Evolutionary conservation across 148 eudicot species (phyloP).

Genomic region (Nepenthes mirabilis): DNA sequence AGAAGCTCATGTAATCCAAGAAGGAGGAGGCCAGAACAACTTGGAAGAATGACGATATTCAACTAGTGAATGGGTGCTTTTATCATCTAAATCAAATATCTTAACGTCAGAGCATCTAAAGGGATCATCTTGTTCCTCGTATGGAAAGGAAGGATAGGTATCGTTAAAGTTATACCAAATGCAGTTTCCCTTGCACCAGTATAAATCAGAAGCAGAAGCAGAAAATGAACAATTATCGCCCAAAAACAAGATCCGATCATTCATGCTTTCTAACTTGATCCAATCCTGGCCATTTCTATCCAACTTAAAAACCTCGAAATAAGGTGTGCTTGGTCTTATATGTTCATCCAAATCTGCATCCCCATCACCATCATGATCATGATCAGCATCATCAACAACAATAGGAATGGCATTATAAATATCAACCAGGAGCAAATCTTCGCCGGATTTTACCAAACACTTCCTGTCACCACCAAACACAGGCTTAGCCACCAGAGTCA

Average conservation of each 20-base stretch:
- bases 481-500: constrained; percentile 30
- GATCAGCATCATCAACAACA: constrained; percentile 34
- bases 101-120: constrained; percentile 21
- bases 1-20: constrained; percentile 32
- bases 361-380: constrained; percentile 22
- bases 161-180: constrained; percentile 21
- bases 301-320: constrained; percentile 59
- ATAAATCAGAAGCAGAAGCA: constrained; percentile 20
- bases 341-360: constrained; percentile 22
- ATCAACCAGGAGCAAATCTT: constrained; percentile 62
- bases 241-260: constrained; percentile 48
- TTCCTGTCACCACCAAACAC: constrained; percentile 74
- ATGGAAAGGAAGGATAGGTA: neutral
- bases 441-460: constrained; percentile 38
- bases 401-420: constrained; percentile 23
- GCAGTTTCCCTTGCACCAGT: constrained; percentile 21
- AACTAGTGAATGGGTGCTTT: constrained; percentile 28
- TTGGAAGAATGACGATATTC: constrained; percentile 27
- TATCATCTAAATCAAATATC: constrained; percentile 64
- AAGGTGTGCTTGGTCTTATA: constrained; percentile 35
- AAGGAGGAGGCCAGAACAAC: constrained; percentile 65
- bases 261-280: constrained; percentile 34
- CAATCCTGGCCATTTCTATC: constrained; percentile 28
- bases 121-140: constrained; percentile 8
- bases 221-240: constrained; percentile 65